phyloP scores from a whole-genome alignment of 805 yeast species.

The Candida boleticola region DNA sequence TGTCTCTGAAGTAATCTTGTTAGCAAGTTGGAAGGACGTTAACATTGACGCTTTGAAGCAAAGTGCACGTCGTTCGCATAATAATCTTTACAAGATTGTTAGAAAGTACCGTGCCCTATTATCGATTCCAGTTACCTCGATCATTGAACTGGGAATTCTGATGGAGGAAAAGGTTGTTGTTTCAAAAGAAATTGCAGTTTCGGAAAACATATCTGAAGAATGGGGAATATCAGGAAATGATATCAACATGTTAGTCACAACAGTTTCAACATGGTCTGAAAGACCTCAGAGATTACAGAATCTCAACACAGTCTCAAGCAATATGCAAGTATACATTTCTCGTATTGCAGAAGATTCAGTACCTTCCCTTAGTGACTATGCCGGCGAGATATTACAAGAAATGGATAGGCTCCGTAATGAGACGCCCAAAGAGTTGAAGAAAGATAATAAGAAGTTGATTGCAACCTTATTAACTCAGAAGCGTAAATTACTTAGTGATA shows the following conservation, averaged over 20 bases:
- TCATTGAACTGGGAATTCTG: slow-evolving; percentile 60
- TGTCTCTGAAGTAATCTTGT: slow-evolving; percentile 74
- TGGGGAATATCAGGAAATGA: not conserved
- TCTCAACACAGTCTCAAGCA: slow-evolving; percentile 46
- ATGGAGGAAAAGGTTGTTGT: slow-evolving; percentile 9
- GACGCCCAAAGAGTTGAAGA: slow-evolving; percentile 70
- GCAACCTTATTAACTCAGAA: slow-evolving; percentile 81
- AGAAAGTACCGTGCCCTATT: slow-evolving; percentile 74
- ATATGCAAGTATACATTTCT: slow-evolving; percentile 50
- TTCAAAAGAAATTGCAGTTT: slow-evolving; percentile 5
- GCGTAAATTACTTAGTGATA: slow-evolving; percentile 70
- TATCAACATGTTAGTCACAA: slow-evolving; percentile 20
- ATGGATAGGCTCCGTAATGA: slow-evolving; percentile 66
- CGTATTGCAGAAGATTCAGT: slow-evolving; percentile 30
- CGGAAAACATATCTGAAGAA: slow-evolving; percentile 2
- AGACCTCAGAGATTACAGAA: slow-evolving; percentile 60
- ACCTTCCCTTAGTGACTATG: slow-evolving; percentile 54
- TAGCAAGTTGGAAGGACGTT: slow-evolving; percentile 97
- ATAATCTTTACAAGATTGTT: slow-evolving; percentile 75
- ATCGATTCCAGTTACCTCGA: slow-evolving; percentile 45
- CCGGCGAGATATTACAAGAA: slow-evolving; percentile 52
- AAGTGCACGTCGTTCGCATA: slow-evolving; percentile 88
- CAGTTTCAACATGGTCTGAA: slow-evolving; percentile 47
- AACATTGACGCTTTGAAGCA: slow-evolving; percentile 91
- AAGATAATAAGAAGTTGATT: slow-evolving; percentile 68